These are phyloP conservation scores for Mentha longifolia DNA, from an alignment of 257 asterid species.

Conservation along the genomic window DNA sequence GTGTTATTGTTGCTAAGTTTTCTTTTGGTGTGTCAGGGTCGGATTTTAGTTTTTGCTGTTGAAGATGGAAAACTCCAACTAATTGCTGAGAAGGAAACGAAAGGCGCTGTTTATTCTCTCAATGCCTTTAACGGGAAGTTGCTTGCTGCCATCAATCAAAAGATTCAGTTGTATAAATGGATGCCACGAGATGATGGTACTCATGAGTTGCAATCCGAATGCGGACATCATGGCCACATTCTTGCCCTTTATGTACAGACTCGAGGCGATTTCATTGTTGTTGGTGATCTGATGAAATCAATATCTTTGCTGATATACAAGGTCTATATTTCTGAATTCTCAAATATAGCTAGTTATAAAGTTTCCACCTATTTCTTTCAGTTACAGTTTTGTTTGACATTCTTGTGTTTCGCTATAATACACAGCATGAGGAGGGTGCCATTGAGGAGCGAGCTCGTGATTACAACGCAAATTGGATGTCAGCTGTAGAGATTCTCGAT, in stretches of 20 bases:
- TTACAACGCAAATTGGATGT: slow-evolving; percentile 98
- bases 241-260: slow-evolving; percentile 98
- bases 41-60: slow-evolving; percentile 87
- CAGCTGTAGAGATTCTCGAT: slow-evolving; percentile 98
- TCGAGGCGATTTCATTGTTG: slow-evolving; percentile 95
- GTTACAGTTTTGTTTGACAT: slow-evolving; percentile 14
- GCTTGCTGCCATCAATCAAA: slow-evolving; percentile 97
- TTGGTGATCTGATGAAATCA: slow-evolving; percentile 97
- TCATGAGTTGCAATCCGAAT: slow-evolving; percentile 93
- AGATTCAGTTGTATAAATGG: slow-evolving; percentile 97
- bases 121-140: slow-evolving; percentile 92
- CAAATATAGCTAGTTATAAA: background rate
- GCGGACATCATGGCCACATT: slow-evolving; percentile 98
- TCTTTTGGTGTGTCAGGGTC: slow-evolving; percentile 61
- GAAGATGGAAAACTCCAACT: slow-evolving; percentile 97
- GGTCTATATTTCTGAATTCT: slow-evolving; percentile 47
- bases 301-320: slow-evolving; percentile 90
- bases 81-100: slow-evolving; percentile 94
- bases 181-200: slow-evolving; percentile 90
- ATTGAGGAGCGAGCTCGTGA: slow-evolving; percentile 98
- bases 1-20: slow-evolving; percentile 8
- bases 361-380: background rate
- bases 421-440: slow-evolving; percentile 97
- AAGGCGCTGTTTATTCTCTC: slow-evolving; percentile 96
- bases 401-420: slow-evolving; percentile 20